Percentiles rank a stretch among this genome's conserved stretches.
Conservation (phyloP, 2,329 filamentous ascomycete species). For the Epichloe gansuensis region DNA sequence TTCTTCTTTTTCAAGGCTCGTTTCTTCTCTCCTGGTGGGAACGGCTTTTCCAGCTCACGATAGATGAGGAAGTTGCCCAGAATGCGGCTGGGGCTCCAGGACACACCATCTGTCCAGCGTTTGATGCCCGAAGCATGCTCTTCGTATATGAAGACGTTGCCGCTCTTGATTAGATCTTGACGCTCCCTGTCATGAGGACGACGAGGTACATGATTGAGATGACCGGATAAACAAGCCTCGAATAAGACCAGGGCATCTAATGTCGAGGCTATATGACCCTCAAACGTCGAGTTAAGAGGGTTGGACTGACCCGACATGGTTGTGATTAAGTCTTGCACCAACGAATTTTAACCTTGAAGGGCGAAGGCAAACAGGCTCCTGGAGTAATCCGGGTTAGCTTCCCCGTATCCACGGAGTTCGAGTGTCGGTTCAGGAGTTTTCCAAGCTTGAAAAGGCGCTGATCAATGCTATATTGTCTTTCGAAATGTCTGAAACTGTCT, state of each 20-base stretch:
- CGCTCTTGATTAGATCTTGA: constrained; percentile 63
- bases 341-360: neutral
- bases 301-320: constrained; percentile 6
- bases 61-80: constrained; percentile 78
- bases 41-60: constrained; percentile 65
- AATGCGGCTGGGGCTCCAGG: constrained; percentile 82
- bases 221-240: constrained; percentile 61
- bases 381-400: neutral
- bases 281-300: constrained; percentile 48
- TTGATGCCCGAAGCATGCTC: constrained; percentile 86
- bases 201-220: constrained; percentile 62
- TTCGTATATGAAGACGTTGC: constrained; percentile 83
- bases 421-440: neutral
- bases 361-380: neutral
- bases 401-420: neutral
- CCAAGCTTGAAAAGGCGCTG: neutral
- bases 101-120: constrained; percentile 83
- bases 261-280: constrained; percentile 55
- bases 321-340: neutral
- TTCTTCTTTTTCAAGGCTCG: constrained; percentile 61
- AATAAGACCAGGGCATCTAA: constrained; percentile 69
- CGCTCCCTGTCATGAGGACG: constrained; percentile 80
- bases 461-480: neutral
- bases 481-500: neutral
- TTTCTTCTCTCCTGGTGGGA: constrained; percentile 75